phyloP scores from a whole-genome alignment of 208 protist genomes.

The Leishmania major region DNA sequence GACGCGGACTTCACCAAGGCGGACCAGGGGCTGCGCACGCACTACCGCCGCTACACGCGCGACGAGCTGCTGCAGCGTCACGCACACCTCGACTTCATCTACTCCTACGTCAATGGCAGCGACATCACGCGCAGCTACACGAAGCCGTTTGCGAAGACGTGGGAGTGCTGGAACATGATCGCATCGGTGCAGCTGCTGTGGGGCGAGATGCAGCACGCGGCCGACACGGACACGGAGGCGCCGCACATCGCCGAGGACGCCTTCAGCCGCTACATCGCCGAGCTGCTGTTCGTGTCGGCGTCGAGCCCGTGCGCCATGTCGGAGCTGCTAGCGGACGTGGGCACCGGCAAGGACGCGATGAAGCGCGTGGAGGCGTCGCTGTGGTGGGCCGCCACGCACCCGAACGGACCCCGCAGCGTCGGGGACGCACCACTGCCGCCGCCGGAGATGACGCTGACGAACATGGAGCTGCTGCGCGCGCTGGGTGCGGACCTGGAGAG shows the following conservation, averaged over 20 bases:
- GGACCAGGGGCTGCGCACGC: constrained; percentile 21
- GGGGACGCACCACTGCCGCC: not conserved
- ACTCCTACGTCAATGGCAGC: constrained; percentile 32
- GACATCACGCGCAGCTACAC: constrained; percentile 26
- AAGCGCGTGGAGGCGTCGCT: constrained; percentile 17
- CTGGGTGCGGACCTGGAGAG: constrained; percentile 15
- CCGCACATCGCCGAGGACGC: not conserved
- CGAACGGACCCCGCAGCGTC: not conserved
- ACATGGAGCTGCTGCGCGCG: constrained; percentile 13
- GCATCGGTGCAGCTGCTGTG: constrained; percentile 21
- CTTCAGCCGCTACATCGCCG: constrained; percentile 5
- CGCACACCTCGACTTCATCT: constrained; percentile 27
- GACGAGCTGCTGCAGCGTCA: constrained; percentile 9
- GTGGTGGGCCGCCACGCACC: constrained; percentile 1
- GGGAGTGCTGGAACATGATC: constrained; percentile 19
- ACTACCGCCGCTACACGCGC: constrained; percentile 20
- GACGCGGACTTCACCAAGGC: too few relatives aligned
- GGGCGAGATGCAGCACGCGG: constrained; percentile 15
- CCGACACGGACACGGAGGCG: not conserved
- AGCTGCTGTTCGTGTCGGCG: constrained; percentile 8
- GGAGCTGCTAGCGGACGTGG: constrained; percentile 7
- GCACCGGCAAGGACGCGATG: constrained; percentile 12
- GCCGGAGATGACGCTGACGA: constrained; percentile 14
- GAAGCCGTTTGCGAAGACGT: constrained; percentile 21
- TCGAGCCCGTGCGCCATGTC: constrained; percentile 13